Conservation (phyloP, 192 early-diverging fungal species). For the Rhizophagus prolifer region DNA sequence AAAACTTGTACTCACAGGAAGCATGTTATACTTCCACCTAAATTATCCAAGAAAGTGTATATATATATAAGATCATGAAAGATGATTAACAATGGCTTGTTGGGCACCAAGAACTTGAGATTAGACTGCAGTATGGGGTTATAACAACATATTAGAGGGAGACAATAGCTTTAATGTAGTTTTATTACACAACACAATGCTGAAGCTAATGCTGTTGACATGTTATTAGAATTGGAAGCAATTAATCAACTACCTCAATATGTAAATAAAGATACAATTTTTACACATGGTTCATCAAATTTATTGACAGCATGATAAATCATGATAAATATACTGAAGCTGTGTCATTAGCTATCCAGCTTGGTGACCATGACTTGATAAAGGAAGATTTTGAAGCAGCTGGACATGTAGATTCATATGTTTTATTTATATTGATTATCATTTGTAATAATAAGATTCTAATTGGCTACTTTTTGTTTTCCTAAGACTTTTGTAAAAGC, state of each 20-base stretch:
- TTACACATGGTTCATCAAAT: conserved; percentile 85
- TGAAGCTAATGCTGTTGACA: conserved; percentile 97
- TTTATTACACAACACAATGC: conserved; percentile 99
- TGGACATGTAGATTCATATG: conserved; percentile 70
- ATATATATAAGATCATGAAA: too few species aligned
- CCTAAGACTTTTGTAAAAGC: conserved; percentile 78
- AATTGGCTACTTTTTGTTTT: conserved; percentile 10
- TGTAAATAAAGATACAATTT: conserved; percentile 88
- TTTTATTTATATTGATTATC: conserved; percentile 17
- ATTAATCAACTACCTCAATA: conserved; percentile 77
- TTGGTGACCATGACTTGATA: conserved; percentile 81
- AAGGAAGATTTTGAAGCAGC: conserved; percentile 78
- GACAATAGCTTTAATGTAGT: too few species aligned
- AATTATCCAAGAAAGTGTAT: too few species aligned
- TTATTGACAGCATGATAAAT: conserved; percentile 82
- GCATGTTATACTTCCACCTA: too few species aligned
- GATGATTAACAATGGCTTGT: too few species aligned
- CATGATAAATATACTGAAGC: conserved; percentile 82
- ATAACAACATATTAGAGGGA: too few species aligned
- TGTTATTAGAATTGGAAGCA: conserved; percentile 86
- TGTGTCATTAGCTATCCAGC: conserved; percentile 79
- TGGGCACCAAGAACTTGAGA: too few species aligned
- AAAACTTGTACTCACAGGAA: too few species aligned
- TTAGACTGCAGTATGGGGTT: too few species aligned
- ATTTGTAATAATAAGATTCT: neutral